Conservation (phyloP, 2,329 filamentous ascomycete genomes). For the Dothistroma septosporum region DNA sequence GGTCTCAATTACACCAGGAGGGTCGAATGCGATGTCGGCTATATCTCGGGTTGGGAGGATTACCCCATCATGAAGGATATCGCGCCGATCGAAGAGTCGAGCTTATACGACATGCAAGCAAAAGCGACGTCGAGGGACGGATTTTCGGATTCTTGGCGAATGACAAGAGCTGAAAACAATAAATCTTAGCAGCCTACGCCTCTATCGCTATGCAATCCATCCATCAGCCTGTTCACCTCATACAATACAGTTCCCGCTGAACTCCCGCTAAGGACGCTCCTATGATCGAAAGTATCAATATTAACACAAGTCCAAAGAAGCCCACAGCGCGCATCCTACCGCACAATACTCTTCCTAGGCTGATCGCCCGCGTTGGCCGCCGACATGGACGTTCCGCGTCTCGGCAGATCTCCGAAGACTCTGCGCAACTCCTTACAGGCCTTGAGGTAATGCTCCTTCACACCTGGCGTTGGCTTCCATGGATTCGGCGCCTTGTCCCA, state of each 20-base stretch:
- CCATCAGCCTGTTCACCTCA: background rate
- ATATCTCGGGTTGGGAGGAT: background rate
- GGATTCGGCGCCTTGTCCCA: constrained; percentile 67
- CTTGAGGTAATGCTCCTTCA: constrained; percentile 52
- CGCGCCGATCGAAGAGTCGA: background rate
- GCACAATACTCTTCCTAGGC: constrained; percentile 18
- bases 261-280: background rate
- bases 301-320: background rate
- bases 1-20: background rate
- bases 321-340: background rate
- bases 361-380: constrained; percentile 2
- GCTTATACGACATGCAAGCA: background rate
- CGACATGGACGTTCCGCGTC: constrained; percentile 2
- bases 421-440: constrained; percentile 51
- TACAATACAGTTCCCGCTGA: background rate
- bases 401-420: constrained; percentile 35
- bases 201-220: background rate
- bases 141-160: background rate
- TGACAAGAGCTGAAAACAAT: background rate
- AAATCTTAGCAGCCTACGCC: background rate
- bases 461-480: constrained; percentile 48
- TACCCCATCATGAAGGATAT: background rate
- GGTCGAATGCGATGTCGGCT: too few species aligned
- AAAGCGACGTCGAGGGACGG: background rate
- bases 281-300: background rate